phyloP scores from a whole-genome alignment of 1,284 basidiomycete genomes.

The Ganoderma lucidum region DNA sequence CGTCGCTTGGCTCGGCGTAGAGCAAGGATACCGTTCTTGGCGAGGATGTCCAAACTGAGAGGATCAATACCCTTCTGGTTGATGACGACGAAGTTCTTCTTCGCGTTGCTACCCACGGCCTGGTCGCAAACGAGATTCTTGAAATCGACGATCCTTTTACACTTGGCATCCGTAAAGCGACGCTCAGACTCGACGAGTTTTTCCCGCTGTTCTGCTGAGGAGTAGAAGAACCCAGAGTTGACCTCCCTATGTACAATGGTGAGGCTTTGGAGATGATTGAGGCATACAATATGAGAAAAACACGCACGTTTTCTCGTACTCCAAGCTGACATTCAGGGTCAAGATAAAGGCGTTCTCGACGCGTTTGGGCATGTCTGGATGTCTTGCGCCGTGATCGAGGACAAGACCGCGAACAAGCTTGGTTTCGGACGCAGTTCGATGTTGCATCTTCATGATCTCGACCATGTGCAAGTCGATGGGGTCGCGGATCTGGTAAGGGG shows the following conservation, averaged over 20 bases:
- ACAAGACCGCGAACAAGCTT: conserved; percentile 96
- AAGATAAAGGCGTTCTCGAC: conserved; percentile 97
- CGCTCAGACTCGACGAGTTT: conserved; percentile 99
- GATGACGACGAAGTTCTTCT: conserved; percentile 92
- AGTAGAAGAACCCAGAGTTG: conserved; percentile 99
- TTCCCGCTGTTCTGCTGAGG: conserved; percentile 97
- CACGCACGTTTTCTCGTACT: conserved; percentile 99
- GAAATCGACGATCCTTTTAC: conserved; percentile 97
- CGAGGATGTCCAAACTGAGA: conserved; percentile 94
- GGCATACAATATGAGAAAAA: conserved; percentile 8
- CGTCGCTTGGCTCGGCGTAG: conserved; percentile 95
- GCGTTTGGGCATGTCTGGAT: conserved; percentile 99
- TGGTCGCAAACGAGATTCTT: conserved; percentile 98
- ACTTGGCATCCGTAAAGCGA: conserved; percentile 92
- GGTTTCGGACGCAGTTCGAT: conserved; percentile 98
- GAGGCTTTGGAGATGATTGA: conserved; percentile 13
- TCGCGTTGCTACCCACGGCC: conserved; percentile 81
- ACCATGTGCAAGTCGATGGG: conserved; percentile 99
- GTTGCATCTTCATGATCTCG: conserved; percentile 99
- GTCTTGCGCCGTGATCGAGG: conserved; percentile 94
- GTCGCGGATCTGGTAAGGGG: conserved; percentile 74
- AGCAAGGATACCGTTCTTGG: conserved; percentile 97
- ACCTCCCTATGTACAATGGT: conserved; percentile 77
- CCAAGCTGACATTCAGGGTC: conserved; percentile 96
- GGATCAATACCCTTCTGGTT: conserved; percentile 99